These are phyloP conservation scores for Anacardium occidentale DNA, from an alignment of 345 rosid genomes.

Conservation along the genomic window DNA sequence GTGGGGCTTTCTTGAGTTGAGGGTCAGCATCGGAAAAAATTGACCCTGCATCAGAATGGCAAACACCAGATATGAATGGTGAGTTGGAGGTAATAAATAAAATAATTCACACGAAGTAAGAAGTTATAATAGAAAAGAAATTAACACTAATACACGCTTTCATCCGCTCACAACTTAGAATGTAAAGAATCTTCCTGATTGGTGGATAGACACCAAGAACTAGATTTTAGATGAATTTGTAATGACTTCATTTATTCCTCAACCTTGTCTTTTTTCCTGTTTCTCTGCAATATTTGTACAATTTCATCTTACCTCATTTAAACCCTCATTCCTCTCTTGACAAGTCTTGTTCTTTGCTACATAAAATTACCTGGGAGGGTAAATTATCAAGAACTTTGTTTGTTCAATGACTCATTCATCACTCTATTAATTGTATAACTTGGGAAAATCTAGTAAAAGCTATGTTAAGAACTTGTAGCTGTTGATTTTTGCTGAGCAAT, in stretches of 20 bases:
- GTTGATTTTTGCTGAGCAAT: too few relatives aligned
- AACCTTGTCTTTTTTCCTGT: not conserved
- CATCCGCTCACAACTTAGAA: too few relatives aligned
- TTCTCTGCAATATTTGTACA: not conserved
- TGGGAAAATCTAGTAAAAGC: not conserved
- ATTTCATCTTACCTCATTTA: not conserved
- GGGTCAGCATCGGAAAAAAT: constrained; percentile 26
- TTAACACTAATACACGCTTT: too few relatives aligned
- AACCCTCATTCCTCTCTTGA: not conserved
- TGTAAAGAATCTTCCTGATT: too few relatives aligned
- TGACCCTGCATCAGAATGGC: constrained; percentile 22
- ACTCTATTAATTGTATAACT: not conserved
- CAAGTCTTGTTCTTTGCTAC: not conserved
- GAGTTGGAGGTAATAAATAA: constrained; percentile 25
- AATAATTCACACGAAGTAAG: constrained; percentile 19
- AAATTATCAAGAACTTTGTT: not conserved
- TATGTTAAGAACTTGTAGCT: too few relatives aligned
- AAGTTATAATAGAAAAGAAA: not conserved
- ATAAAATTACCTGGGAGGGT: not conserved
- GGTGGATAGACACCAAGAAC: not conserved
- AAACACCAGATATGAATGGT: constrained; percentile 10
- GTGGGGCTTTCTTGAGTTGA: constrained; percentile 13
- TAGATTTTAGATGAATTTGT: not conserved
- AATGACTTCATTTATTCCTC: not conserved
- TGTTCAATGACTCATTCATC: not conserved